Conservation (phyloP, 208 protist species). For the Crithidia sp. region DNA sequence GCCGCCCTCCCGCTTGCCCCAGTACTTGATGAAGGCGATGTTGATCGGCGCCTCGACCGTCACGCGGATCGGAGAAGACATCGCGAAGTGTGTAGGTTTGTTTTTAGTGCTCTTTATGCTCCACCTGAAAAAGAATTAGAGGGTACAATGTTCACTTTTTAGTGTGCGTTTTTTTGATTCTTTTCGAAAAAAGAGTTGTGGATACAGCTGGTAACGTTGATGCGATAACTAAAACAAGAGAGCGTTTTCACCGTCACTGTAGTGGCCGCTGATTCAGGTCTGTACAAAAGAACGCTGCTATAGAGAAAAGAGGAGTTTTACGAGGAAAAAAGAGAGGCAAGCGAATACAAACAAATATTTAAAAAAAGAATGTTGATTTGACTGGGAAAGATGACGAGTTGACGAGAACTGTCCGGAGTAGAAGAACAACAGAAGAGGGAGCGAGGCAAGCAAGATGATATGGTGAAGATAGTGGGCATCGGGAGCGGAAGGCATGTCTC, state of each 20-base stretch:
- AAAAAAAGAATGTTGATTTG: neutral
- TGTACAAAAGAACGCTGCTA: no score
- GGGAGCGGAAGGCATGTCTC: no score
- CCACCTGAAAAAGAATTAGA: neutral
- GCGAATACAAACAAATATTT: neutral
- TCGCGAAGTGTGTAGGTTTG: neutral
- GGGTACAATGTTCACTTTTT: no score
- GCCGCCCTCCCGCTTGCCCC: constrained; percentile 98
- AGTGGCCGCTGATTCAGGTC: no score
- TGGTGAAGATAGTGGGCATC: no score
- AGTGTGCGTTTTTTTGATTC: no score
- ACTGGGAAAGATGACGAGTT: neutral
- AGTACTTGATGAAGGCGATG: constrained; percentile 99
- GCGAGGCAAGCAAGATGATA: neutral
- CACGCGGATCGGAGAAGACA: constrained; percentile 42
- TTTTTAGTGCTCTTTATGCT: constrained; percentile 4
- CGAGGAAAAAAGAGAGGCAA: neutral
- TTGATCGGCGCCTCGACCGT: constrained; percentile 98
- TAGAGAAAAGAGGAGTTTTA: no score
- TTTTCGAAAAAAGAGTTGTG: no score
- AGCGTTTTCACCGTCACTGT: no score
- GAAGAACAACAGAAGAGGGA: neutral
- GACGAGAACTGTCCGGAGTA: neutral
- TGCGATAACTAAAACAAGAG: no score
- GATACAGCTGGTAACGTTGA: no score